phyloP scores from a whole-genome alignment of 345 rosid species.

The Hypericum androsaemum region DNA sequence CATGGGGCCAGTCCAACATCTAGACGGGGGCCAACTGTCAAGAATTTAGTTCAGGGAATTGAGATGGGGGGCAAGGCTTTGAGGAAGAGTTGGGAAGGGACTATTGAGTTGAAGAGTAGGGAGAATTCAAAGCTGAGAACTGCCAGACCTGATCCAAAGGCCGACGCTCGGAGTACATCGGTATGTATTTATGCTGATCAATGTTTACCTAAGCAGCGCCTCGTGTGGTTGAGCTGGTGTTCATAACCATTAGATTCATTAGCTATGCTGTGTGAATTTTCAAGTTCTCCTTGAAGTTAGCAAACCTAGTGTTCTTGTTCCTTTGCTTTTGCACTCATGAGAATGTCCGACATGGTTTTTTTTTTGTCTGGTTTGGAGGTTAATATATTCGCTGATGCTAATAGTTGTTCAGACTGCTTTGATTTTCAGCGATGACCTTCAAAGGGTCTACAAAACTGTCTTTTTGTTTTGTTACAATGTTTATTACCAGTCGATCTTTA shows the following conservation, averaged over 20 bases:
- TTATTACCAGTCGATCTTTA: conserved; percentile 1
- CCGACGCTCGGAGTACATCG: conserved; percentile 44
- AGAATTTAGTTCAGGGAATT: conserved; percentile 57
- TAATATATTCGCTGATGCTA: not conserved
- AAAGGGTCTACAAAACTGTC: no score
- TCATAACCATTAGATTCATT: no score
- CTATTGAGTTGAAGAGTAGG: conserved; percentile 47
- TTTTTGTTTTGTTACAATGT: not conserved
- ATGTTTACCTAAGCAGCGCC: no score
- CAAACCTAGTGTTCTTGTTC: not conserved
- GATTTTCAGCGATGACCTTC: no score
- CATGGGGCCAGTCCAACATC: conserved; percentile 38
- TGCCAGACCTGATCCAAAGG: conserved; percentile 36
- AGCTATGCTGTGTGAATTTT: no score
- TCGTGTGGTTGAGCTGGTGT: no score
- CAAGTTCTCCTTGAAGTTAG: not conserved
- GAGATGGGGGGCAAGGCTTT: conserved; percentile 86
- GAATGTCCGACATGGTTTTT: not conserved
- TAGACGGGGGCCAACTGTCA: conserved; percentile 48
- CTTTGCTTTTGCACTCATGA: not conserved
- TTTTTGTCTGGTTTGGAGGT: not conserved
- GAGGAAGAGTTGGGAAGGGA: conserved; percentile 99
- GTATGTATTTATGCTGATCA: conserved; percentile 34
- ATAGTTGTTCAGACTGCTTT: not conserved
- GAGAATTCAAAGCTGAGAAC: conserved; percentile 37